These are phyloP conservation scores for Epichloe glyceriae DNA, from an alignment of 2,329 filamentous ascomycete species.

Conservation along the genomic window DNA sequence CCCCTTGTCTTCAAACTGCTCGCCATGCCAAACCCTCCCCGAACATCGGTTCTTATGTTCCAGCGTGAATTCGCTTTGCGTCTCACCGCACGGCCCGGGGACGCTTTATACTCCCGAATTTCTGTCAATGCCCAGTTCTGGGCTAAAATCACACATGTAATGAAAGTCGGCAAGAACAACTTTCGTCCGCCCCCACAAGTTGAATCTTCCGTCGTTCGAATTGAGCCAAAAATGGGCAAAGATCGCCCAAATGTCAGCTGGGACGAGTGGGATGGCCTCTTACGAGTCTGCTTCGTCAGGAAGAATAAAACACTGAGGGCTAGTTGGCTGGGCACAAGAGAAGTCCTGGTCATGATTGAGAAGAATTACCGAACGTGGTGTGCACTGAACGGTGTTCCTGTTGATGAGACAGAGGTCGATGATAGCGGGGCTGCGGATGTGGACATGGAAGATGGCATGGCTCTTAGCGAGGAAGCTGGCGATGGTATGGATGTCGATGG, in stretches of 20 bases:
- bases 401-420: constrained; percentile 53
- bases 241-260: constrained; percentile 77
- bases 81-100: constrained; percentile 75
- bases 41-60: constrained; percentile 86
- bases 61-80: constrained; percentile 90
- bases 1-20: constrained; percentile 87
- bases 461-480: constrained; percentile 11
- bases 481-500: constrained; percentile 44
- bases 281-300: constrained; percentile 57
- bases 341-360: constrained; percentile 72
- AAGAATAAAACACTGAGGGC: constrained; percentile 86
- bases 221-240: constrained; percentile 70
- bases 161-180: constrained; percentile 94
- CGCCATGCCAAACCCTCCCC: constrained; percentile 65
- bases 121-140: constrained; percentile 90
- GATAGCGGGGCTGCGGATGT: constrained; percentile 28
- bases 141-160: constrained; percentile 52
- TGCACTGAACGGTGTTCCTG: constrained; percentile 65
- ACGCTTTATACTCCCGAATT: constrained; percentile 80
- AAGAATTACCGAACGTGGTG: constrained; percentile 84
- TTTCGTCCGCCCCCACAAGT: constrained; percentile 92
- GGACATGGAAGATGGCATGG: constrained; percentile 22
- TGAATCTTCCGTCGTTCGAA: constrained; percentile 78
- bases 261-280: constrained; percentile 87
- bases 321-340: constrained; percentile 66